These are phyloP conservation scores for Yamagishiella unicocca DNA, from an alignment of 139 green algal species.

Conservation along the genomic window DNA sequence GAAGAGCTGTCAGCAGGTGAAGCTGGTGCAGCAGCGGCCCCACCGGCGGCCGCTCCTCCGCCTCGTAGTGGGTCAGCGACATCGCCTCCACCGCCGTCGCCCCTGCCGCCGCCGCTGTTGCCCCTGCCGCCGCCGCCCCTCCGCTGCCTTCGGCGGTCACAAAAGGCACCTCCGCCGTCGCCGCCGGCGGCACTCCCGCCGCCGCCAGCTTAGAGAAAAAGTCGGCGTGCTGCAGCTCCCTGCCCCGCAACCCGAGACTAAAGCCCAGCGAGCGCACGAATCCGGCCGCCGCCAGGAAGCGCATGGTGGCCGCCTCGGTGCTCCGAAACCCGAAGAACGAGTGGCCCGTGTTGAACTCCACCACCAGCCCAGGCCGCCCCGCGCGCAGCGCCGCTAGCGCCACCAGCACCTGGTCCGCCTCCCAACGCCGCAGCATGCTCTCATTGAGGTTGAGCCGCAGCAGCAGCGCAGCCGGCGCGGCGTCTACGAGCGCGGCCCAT, in stretches of 20 bases:
- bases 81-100: slow-evolving; percentile 1
- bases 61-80: slow-evolving; percentile 42
- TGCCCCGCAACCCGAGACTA: slow-evolving; percentile 4
- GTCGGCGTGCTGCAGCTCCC: slow-evolving; percentile 1
- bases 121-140: background rate
- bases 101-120: background rate
- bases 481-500: background rate
- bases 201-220: background rate
- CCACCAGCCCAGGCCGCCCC: slow-evolving; percentile 13
- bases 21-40: background rate
- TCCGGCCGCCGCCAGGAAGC: background rate
- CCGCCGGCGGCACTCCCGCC: background rate
- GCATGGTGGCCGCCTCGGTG: background rate
- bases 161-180: background rate
- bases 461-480: background rate
- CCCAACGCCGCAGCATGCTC: slow-evolving; percentile 35
- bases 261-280: slow-evolving; percentile 26
- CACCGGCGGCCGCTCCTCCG: slow-evolving; percentile 36
- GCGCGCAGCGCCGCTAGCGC: background rate
- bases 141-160: background rate
- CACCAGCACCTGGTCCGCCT: slow-evolving; percentile 2
- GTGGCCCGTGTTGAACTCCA: slow-evolving; percentile 23
- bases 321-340: slow-evolving; percentile 23
- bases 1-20: background rate
- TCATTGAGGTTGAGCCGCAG: slow-evolving; percentile 40